phyloP scores from a whole-genome alignment of 805 yeast genomes.

The Starmera quercuum region DNA sequence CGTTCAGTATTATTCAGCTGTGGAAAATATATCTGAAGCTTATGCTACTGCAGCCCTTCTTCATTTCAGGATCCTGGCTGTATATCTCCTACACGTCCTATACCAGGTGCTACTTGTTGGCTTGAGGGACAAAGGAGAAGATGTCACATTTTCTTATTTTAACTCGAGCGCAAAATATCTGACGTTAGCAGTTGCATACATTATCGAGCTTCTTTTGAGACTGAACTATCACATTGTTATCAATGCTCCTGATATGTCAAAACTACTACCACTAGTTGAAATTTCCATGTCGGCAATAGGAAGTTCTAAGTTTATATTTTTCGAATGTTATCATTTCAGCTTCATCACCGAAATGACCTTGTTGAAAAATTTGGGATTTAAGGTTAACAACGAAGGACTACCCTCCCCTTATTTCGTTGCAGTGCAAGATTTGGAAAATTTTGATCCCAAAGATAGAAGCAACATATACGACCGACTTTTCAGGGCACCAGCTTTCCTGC shows the following conservation, averaged over 20 bases:
- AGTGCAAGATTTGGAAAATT: no score
- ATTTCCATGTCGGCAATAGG: neutral
- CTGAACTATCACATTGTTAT: constrained; percentile 4
- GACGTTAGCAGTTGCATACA: constrained; percentile 11
- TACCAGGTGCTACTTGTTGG: constrained; percentile 1
- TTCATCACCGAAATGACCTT: neutral
- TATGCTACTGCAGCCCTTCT: constrained; percentile 3
- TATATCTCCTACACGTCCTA: neutral
- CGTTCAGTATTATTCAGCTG: constrained; percentile 3
- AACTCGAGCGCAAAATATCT: constrained; percentile 15
- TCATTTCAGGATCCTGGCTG: neutral
- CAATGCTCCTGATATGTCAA: neutral
- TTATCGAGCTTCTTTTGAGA: constrained; percentile 13
- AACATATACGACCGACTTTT: constrained; percentile 4
- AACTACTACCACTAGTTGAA: neutral
- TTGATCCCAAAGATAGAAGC: constrained; percentile 4
- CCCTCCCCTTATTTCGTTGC: no score
- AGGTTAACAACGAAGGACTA: neutral
- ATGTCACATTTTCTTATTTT: constrained; percentile 2
- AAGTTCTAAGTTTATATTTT: constrained; percentile 4
- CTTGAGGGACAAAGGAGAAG: constrained; percentile 3
- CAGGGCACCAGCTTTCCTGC: constrained; percentile 8
- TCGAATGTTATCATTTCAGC: constrained; percentile 8
- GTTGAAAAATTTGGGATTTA: neutral
- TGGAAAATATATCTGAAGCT: constrained; percentile 2